A percentile compares a stretch with the other conserved stretches of the same genome.
phyloP scores from a whole-genome alignment of 768 basidiomycete species.

The Daedaleopsis nitida region DNA sequence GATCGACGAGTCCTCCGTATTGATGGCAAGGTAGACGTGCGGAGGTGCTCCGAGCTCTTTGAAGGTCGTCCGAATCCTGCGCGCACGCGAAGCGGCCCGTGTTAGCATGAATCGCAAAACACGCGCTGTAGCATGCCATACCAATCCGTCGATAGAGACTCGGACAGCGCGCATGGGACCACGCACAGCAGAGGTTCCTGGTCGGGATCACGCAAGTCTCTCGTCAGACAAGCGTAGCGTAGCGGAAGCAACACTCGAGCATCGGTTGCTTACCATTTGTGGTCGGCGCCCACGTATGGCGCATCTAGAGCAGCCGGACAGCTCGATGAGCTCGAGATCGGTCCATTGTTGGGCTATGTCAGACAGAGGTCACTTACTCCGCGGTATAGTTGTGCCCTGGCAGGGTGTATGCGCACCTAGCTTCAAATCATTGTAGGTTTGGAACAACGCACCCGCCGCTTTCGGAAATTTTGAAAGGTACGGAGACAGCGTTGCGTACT shows the following conservation, averaged over 20 bases:
- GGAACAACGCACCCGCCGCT: slow-evolving; percentile 63
- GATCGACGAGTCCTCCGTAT: slow-evolving; percentile 76
- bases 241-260: too few species aligned
- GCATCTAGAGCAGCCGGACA: slow-evolving; percentile 51
- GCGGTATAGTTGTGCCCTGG: not conserved
- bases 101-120: not conserved
- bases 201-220: not conserved
- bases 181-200: slow-evolving; percentile 52
- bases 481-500: slow-evolving; percentile 51
- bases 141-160: slow-evolving; percentile 67
- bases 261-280: slow-evolving; percentile 40
- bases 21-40: slow-evolving; percentile 69
- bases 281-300: slow-evolving; percentile 62
- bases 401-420: slow-evolving; percentile 39
- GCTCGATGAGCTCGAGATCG: slow-evolving; percentile 62
- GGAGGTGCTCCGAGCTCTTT: slow-evolving; percentile 45
- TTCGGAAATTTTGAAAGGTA: slow-evolving; percentile 63
- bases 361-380: not conserved
- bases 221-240: too few species aligned
- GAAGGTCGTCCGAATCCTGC: slow-evolving; percentile 61
- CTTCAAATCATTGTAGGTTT: slow-evolving; percentile 74
- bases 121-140: slow-evolving; percentile 30
- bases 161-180: slow-evolving; percentile 69
- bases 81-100: not conserved
- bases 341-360: slow-evolving; percentile 71